Conservation (phyloP, 805 yeast species). For the Metschnikowia cubensis region DNA sequence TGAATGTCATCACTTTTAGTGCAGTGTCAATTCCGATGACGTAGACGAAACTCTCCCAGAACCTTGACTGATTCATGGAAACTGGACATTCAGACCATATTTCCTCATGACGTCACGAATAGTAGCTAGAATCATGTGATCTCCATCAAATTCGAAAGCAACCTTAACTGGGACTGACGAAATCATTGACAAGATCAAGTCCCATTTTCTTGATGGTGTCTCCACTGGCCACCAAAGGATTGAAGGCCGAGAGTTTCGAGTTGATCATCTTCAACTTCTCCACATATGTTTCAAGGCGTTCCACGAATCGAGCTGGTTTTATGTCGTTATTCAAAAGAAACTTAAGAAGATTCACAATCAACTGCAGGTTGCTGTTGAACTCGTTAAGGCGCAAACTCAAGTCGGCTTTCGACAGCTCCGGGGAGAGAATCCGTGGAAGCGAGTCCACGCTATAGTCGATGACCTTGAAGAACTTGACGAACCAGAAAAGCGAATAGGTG, state of each 20-base stretch:
- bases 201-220: slow-evolving; percentile 11
- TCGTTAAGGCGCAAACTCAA: slow-evolving; percentile 26
- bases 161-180: neutral
- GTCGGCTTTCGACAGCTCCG: slow-evolving; percentile 13
- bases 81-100: no score
- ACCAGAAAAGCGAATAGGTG: slow-evolving; percentile 30
- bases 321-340: slow-evolving; percentile 18
- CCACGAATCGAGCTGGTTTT: slow-evolving; percentile 10
- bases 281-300: slow-evolving; percentile 8
- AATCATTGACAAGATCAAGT: neutral
- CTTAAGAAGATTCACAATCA: slow-evolving; percentile 30
- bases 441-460: slow-evolving; percentile 27
- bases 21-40: no score
- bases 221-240: slow-evolving; percentile 16
- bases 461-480: slow-evolving; percentile 35
- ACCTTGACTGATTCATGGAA: no score
- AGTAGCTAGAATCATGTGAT: no score
- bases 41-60: no score
- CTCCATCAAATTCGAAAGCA: no score
- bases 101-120: no score
- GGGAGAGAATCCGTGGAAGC: slow-evolving; percentile 17
- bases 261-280: slow-evolving; percentile 15
- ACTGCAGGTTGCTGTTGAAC: slow-evolving; percentile 31
- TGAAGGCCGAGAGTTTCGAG: slow-evolving; percentile 19
- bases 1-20: no score